Base-by-base conservation (phyloP, 495 filamentous ascomycete species). In the Durotheca rogersii region DNA sequence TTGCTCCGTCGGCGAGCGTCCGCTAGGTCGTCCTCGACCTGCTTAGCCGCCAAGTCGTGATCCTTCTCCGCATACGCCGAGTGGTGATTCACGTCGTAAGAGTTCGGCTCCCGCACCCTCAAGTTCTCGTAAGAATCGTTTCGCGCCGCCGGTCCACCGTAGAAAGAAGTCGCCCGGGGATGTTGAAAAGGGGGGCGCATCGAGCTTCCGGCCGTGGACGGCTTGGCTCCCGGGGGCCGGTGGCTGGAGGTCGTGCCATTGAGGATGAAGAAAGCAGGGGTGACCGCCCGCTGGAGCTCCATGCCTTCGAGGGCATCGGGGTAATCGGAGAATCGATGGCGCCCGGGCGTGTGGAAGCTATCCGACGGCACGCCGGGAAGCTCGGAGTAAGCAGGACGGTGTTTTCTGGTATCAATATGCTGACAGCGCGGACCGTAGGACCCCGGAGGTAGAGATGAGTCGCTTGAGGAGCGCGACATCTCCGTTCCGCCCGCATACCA, bases 21-120 rank as follows among this genome's bases (percentile, higher is more conserved):
- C 32, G 64, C 65, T 21, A 76, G 62, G 53, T 74, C 72, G 14
- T 55, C 51, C 21, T 67, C 63, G 15, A 77, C 73, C 7, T 66
- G 58, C 36, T 63, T 62, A 4, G 69, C 70, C 14, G 73, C 73
- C 7, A 61, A 48, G n/a, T 64, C 61, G 46, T 77, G 62, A 16
- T 21, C 33, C 34, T 54, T 53, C 7, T 65, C 53, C 7, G 42
- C 31, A 11, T 58, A 31, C 4, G 30, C 27, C 6, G 41, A 21
- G 11, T 20, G 35, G 33, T 20, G 35, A 34, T 36, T 53, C 49
- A 58, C 31, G 25, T 48, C 47, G 20, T 27, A 20, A 10, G 48
- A 18, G 29, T 55, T 50, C 41, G 50, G 45, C 15, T 17, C 25
- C 27, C 33, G 52, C 27, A 58, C 47, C 30, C 36, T 58, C 12